Evolutionary conservation across 371 early-diverging fungal genomes (phyloP).

Genomic region (Nematocida minor): DNA sequence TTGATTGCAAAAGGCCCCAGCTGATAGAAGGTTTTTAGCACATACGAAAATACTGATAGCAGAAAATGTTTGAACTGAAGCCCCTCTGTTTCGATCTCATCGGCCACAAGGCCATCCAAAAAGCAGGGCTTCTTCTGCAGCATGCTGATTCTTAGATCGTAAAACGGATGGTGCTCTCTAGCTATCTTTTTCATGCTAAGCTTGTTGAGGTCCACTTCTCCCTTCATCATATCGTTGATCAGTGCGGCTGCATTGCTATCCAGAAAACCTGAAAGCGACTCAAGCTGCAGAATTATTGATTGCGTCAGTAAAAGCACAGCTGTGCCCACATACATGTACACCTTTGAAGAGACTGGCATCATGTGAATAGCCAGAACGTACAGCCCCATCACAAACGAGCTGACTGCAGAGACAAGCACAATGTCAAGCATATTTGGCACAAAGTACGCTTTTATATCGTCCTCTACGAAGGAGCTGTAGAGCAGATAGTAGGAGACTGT

Average conservation of each 20-base stretch:
- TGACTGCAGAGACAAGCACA: not conserved
- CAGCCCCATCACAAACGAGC: not conserved
- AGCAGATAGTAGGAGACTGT: not conserved
- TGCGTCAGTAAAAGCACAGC: not conserved
- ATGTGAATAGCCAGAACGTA: not conserved
- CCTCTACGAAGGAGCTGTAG: not conserved
- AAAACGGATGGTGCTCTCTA: not conserved
- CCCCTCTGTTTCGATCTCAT: not conserved
- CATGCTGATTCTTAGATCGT: not conserved
- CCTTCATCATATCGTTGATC: not conserved
- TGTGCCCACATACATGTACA: not conserved
- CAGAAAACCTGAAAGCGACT: not conserved
- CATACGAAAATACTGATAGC: not conserved
- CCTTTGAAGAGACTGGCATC: not conserved
- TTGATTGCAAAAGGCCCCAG: not conserved
- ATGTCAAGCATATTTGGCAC: not conserved
- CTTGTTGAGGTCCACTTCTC: not conserved
- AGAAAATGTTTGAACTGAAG: not conserved
- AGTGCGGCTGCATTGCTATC: not conserved
- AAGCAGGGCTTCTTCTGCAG: not conserved
- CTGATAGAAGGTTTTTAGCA: not conserved
- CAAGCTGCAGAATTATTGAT: not conserved
- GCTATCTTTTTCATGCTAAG: not conserved
- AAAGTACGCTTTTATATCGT: not conserved
- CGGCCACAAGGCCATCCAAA: not conserved